These are phyloP conservation scores for Cenchrus americanus DNA, from an alignment of 176 grass and related monocot genomes.

Conservation along the genomic window DNA sequence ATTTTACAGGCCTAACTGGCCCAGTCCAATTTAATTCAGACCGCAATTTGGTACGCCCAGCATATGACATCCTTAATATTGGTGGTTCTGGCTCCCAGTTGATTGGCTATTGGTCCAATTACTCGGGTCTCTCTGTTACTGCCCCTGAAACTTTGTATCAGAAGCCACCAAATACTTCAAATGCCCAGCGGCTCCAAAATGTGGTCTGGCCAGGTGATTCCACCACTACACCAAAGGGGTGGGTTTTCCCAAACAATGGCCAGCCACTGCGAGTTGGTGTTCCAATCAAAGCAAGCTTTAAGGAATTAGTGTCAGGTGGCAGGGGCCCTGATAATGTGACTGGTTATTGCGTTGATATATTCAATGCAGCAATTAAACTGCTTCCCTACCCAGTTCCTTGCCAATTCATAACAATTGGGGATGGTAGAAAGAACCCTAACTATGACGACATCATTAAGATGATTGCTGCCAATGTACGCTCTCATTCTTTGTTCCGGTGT, in stretches of 20 bases:
- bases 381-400: slow-evolving; percentile 82
- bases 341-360: slow-evolving; percentile 80
- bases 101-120: slow-evolving; percentile 90
- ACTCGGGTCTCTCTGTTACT: slow-evolving; percentile 70
- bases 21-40: slow-evolving; percentile 62
- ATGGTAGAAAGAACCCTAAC: slow-evolving; percentile 68
- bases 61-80: slow-evolving; percentile 80
- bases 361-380: slow-evolving; percentile 72
- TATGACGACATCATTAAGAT: slow-evolving; percentile 66
- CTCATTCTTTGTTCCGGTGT: slow-evolving; percentile 29
- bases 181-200: slow-evolving; percentile 46
- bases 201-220: slow-evolving; percentile 71
- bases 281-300: slow-evolving; percentile 78
- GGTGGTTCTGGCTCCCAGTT: slow-evolving; percentile 50
- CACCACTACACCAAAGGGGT: slow-evolving; percentile 57
- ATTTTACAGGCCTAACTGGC: slow-evolving; percentile 80
- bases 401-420: slow-evolving; percentile 67
- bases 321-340: slow-evolving; percentile 53
- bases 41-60: slow-evolving; percentile 63
- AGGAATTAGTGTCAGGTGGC: slow-evolving; percentile 59
- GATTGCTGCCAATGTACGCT: slow-evolving; percentile 70
- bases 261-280: slow-evolving; percentile 76
- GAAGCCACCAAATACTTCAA: slow-evolving; percentile 54
- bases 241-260: slow-evolving; percentile 89
- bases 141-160: slow-evolving; percentile 70